Evolutionary conservation across 208 protist genomes (phyloP).

Genomic region (Entamoeba invadens): DNA sequence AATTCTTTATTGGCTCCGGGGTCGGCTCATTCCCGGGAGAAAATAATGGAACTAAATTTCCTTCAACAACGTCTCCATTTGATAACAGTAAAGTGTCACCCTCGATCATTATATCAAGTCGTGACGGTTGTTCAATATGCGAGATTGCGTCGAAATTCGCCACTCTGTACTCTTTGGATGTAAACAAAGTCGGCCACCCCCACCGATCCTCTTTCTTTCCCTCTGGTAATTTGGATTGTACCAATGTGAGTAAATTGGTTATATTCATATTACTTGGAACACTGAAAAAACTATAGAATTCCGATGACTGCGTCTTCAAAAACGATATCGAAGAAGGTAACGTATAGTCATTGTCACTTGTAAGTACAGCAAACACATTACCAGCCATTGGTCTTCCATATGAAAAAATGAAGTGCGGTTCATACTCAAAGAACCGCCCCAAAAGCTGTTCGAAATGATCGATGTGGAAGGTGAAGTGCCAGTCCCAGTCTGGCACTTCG

Average conservation of each 20-base stretch:
- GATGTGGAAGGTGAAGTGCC: neutral
- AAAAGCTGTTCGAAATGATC: neutral
- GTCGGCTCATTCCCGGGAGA: neutral
- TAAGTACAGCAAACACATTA: neutral
- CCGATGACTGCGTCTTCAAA: neutral
- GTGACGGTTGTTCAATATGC: neutral
- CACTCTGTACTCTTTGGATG: neutral
- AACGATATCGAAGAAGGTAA: neutral
- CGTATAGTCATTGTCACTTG: neutral
- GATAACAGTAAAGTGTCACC: neutral
- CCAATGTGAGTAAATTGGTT: neutral
- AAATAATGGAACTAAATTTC: neutral
- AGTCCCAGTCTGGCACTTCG: neutral
- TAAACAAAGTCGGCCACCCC: neutral
- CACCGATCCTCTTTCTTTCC: neutral
- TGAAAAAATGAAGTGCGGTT: neutral
- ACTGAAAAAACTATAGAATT: neutral
- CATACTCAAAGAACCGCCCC: neutral
- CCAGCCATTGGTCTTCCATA: neutral
- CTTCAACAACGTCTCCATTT: neutral
- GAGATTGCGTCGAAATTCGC: neutral
- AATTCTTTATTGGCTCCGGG: neutral
- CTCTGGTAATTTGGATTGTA: neutral
- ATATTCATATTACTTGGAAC: neutral
- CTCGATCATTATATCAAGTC: neutral